Evolutionary conservation across 805 yeast species (phyloP), one percentile per base, ranked within the genome.

Genomic region (Starmerella kuoi): DNA sequence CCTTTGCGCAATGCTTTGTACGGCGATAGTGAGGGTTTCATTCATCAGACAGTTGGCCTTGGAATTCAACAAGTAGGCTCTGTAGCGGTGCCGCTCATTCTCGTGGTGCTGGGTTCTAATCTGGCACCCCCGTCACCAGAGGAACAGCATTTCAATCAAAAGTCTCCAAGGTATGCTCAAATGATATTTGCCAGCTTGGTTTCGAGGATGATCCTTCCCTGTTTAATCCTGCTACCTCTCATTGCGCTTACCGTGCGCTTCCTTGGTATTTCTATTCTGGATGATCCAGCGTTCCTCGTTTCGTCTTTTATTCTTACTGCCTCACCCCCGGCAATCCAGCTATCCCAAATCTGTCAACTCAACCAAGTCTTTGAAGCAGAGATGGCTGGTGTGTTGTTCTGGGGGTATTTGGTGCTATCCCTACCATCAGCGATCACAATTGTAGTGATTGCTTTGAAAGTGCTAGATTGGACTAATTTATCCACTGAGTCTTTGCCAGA

Each of bases 271-370:
- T 64, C 69, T 18, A 66, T 67, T 39, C 52, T 68, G 26, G 69
- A 65, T 51, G 72, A 76, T 55, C 82, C 82, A 8, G 73, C 76
- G 41, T 76, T 76, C 51, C 56, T 76, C 46, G 68, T 76, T 35
- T 76, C 76, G 34, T 66, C 74, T 11, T 76, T 76, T 50, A 61
- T 76, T 17, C 64, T 76, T 35, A 74, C 80, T 2, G 67, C 73
- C 2, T 69, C 78, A 1, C 82, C 82, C 3, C 81, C 82, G 1
- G 82, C 82, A 6, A 75, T 76, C 49, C 82, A 76, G 60, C 65
- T 76, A 34, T 69, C 77, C 15, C 82, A 76, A 55, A 76, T 76
- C 44, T 74, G 77, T 44, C 80, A 74, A 53, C 57, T 76, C 41
- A 76, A 76, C 56, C 68, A 67, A 37, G 67, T 76, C 22, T 76